Evolutionary conservation across 176 grass and related monocot species (phyloP).

Genomic region (Carex kokanica): DNA sequence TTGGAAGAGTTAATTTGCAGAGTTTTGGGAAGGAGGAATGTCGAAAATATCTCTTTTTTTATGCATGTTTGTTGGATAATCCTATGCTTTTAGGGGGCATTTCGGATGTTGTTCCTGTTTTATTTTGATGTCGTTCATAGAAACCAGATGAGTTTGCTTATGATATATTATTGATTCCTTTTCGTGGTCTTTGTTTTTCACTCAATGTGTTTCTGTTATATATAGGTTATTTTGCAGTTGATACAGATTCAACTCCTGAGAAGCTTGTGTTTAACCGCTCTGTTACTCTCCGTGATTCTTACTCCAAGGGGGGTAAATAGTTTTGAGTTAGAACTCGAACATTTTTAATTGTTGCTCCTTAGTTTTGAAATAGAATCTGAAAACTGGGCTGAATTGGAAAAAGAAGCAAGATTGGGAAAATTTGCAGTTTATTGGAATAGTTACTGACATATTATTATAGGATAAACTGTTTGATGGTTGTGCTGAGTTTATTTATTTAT

Average conservation of each 20-base stretch:
- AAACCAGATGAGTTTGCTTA: neutral
- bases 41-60: neutral
- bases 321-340: neutral
- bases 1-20: neutral
- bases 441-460: neutral
- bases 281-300: constrained; percentile 83
- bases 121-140: neutral
- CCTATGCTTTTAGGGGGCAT: neutral
- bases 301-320: constrained; percentile 48
- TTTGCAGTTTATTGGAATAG: constrained; percentile 9
- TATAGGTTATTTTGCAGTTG: constrained; percentile 85
- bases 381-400: neutral
- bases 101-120: neutral
- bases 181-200: neutral
- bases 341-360: constrained; percentile 9
- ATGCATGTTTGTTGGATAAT: neutral
- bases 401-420: neutral
- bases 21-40: neutral
- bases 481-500: neutral
- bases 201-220: neutral
- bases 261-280: constrained; percentile 90
- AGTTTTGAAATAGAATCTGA: neutral
- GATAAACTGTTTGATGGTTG: neutral
- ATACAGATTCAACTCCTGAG: constrained; percentile 46
- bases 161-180: neutral